Conservation (phyloP, 2,329 filamentous ascomycete species). For the Arthrobotrys sphaeroides region DNA sequence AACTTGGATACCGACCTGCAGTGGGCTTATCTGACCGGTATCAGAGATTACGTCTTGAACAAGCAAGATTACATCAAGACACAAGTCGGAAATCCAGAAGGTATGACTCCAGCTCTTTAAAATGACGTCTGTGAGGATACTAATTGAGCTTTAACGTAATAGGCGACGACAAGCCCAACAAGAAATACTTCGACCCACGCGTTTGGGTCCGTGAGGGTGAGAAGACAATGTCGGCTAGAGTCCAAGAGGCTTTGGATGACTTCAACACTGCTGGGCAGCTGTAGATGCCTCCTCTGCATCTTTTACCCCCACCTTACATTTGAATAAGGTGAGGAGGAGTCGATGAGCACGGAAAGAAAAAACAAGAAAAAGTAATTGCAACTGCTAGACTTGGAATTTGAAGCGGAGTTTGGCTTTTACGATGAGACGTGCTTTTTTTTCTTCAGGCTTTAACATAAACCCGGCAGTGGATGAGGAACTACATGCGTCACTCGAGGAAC, state of each 20-base stretch:
- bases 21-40: constrained; percentile 82
- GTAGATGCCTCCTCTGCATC: constrained; percentile 64
- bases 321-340: neutral
- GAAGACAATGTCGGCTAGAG: constrained; percentile 90
- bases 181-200: constrained; percentile 91
- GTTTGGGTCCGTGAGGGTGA: constrained; percentile 97
- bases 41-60: constrained; percentile 91
- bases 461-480: neutral
- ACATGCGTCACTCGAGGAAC: neutral
- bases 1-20: constrained; percentile 84
- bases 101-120: constrained; percentile 6
- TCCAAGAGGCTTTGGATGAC: constrained; percentile 83
- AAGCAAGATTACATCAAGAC: constrained; percentile 94
- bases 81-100: constrained; percentile 93
- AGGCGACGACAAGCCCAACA: constrained; percentile 95
- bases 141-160: neutral
- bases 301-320: neutral
- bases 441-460: no score
- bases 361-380: neutral
- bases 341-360: neutral
- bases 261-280: constrained; percentile 86
- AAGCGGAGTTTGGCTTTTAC: neutral
- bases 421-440: neutral
- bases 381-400: constrained; percentile 1
- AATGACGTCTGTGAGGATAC: neutral